phyloP scores from a whole-genome alignment of 2,329 filamentous ascomycete genomes.

The Penicillium hordei region DNA sequence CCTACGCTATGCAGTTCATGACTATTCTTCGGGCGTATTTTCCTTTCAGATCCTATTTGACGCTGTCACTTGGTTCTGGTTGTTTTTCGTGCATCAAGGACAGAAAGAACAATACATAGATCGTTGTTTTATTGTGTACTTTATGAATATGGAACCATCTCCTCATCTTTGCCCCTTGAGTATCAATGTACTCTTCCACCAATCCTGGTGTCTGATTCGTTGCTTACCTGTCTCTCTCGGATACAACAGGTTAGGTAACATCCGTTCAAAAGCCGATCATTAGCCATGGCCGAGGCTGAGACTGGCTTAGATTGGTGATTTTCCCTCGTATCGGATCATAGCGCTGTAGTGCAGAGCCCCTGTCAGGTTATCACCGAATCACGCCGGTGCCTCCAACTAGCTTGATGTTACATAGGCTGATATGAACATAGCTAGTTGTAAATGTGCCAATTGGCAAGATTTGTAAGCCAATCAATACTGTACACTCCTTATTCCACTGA shows the following conservation, averaged over 20 bases:
- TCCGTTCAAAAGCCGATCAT: slow-evolving; percentile 1
- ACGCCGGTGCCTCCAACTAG: not conserved
- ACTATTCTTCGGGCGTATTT: not conserved
- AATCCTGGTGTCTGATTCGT: not conserved
- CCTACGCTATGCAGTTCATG: not conserved
- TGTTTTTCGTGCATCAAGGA: not conserved
- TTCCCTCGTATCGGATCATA: slow-evolving; percentile 25
- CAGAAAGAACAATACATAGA: not conserved
- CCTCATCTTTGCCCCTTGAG: not conserved
- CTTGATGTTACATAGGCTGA: not conserved
- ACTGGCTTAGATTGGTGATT: slow-evolving; percentile 11
- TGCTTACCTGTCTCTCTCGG: not conserved
- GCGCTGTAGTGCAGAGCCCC: not conserved
- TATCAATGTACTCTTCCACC: not conserved
- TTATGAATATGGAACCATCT: not conserved
- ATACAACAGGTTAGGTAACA: slow-evolving; percentile 4
- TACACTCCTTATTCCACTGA: not conserved
- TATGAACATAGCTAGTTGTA: not conserved
- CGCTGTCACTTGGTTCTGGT: not conserved
- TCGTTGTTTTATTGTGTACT: not conserved
- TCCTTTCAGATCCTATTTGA: not conserved
- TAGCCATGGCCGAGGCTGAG: slow-evolving; percentile 8
- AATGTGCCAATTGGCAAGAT: not conserved
- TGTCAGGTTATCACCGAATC: not conserved
- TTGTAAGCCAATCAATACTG: not conserved